Evolutionary conservation across 352 stramenopile genomes (phyloP), one percentile per base, ranked within the genome.

Genomic region (Phytophthora cajani): DNA sequence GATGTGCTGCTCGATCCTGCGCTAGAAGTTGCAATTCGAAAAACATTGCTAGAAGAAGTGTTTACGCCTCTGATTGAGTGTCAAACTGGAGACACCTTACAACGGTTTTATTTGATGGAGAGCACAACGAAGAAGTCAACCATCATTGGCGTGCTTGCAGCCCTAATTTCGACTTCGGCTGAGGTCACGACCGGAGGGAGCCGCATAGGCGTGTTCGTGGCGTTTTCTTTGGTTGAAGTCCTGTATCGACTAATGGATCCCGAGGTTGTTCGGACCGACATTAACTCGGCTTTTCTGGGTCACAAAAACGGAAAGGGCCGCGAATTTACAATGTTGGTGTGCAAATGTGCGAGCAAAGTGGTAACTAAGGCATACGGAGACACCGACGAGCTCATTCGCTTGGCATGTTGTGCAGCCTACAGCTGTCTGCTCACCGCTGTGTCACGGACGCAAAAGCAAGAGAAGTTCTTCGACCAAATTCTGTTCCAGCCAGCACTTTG

Each of bases 391-490:
- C 75, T 74, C 8, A 68, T 70, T 11, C 76, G 80, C 6, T 83
- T 91, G 56, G 51, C 75, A 32, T 91, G 80, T 51, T 89, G 78
- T 58, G 81, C 85, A 55, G 88, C 88, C 21, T 95, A 94, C 57
- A 82, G 77, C 32, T 95, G 88, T 67, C 65, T 95, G 16, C 73
- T 94, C 12, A 90, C 80, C 2, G 88, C 87, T 3, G 85, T 95
- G 23, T 91, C 87, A 1, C 82, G 83, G 33, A 94, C 88, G 7
- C 88, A 95, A 72, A 95, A 93, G 25, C 85, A 94, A 49, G 87
- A 95, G 49, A 95, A 95, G 58, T 91, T 95, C 60, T 95, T 89
- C 54, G 87, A 93, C 58, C 88, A 95, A 67, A 90, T 95, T 40
- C 69, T 95, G 44, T 94, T 95, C 62, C 87, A 92, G 65, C 74